A percentile compares a stretch with the other conserved stretches of the same genome.
Evolutionary conservation across 1,284 basidiomycete species (phyloP).

Genomic region (Laetiporus sulphureus): DNA sequence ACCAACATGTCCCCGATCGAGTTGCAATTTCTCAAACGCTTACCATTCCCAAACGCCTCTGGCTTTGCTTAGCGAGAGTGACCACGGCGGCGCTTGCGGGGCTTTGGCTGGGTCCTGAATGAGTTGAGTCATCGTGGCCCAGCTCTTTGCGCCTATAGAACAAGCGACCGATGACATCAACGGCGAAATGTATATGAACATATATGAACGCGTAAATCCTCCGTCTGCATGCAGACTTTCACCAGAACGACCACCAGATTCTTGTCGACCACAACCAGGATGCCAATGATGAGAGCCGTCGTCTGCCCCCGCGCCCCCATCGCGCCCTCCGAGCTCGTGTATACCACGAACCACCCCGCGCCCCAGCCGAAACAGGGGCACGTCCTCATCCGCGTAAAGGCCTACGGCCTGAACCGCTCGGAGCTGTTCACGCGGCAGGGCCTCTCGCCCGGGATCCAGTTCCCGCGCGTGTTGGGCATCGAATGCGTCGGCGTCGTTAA

Average conservation of each 20-base stretch:
- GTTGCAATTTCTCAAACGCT: no score
- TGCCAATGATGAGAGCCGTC: conserved; percentile 7
- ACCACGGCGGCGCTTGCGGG: no score
- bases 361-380: conserved; percentile 5
- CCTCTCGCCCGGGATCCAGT: conserved; percentile 8
- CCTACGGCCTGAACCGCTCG: conserved; percentile 9
- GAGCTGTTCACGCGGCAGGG: conserved; percentile 10
- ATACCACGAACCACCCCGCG: conserved; percentile 7
- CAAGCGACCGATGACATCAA: neutral
- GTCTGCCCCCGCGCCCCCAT: conserved; percentile 8
- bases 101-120: neutral
- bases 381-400: conserved; percentile 10
- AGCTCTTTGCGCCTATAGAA: no score
- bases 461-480: conserved; percentile 8
- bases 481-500: conserved; percentile 8
- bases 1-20: no score
- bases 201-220: no score
- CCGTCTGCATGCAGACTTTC: no score
- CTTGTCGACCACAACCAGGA: neutral
- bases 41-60: no score
- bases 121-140: neutral
- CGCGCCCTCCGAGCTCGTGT: conserved; percentile 8
- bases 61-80: no score
- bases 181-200: no score
- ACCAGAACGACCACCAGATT: neutral